Base-by-base conservation (phyloP, 2,329 filamentous ascomycete species). In the Phialophora expanda region DNA sequence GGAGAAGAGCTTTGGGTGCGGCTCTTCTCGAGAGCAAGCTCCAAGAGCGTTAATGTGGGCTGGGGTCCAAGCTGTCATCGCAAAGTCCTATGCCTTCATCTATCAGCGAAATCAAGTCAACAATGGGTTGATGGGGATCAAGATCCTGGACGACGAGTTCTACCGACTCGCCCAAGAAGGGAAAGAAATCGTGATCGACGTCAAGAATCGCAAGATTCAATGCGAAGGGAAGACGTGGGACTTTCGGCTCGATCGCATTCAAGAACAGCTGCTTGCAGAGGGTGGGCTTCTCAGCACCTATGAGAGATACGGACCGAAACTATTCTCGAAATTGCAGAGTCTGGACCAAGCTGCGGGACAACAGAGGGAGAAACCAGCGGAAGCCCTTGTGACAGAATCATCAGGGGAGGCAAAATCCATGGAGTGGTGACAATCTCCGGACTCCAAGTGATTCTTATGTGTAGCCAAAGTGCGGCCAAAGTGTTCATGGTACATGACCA, bases 1-100 rank as follows among this genome's bases (percentile, higher is more conserved):
- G 2, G 62, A 64, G 48, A 59, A 64, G 48, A 64, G 62, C 24
- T 64, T 64, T 22, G 62, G 62, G 3, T 64, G 62, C 24, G 62
- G 62, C 4, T 64, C 62, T 17, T 64, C 62, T 30, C 48, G 62
- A 20, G 62, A 64, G 38, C 62, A 64, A 26, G 62, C 62, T 22
- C 62, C 62, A 11, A 64, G 34, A 20, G 62, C 62, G 7, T 48
- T 64, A 20, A 30, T 44, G 56, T 59, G 56, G 62, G 44, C 61
- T 9, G 61, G 61, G 51, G 44, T 64, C 8, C 30, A 59, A 46
- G 61, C 55, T 28, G 54, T 64, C n/a, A 44, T 64, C 4, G 61
- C 61, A 22, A 57, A 58, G 54, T 64, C 61, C 38, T 64, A 48
- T 28, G 61, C 61, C 20, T 64, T 64, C 55, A 64, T 64, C 38